Evolutionary conservation across 257 asterid genomes (phyloP), one percentile per base, ranked within the genome.

Genomic region (Vinca minor): DNA sequence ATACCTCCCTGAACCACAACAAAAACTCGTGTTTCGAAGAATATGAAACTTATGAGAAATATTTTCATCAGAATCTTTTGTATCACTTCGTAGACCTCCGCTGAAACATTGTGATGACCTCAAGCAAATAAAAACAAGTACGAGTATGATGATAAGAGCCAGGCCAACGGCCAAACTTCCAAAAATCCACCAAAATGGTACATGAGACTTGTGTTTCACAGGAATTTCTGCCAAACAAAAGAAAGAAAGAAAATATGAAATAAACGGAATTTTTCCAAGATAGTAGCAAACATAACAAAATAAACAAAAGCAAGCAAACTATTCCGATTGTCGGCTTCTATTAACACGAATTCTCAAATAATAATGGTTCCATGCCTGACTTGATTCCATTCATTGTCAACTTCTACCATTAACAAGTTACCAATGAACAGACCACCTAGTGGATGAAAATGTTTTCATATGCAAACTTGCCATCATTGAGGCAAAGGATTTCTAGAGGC

Each of bases 111-210:
- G 59, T 35, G 91, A 77, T 11, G 95, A 79, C 71, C 87, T 80
- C 77, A 85, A 78, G 79, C 68, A 76, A 67, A 87, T 70, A 39
- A 80, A 80, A 52, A 85, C 55, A 67, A 85, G 84, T 2, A 73
- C 72, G 60, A 79, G 65, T 32, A 87, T 31, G 64, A 82, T 64
- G 53, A 83, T 73, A 65, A 93, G 81, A 64, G 58, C 79, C 79
- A 89, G 81, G 59, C 92, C 98, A 73, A 76, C 82, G 62, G 82
- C 96, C 39, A 89, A 71, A 41, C 91, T 73, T 67, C 98, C 98
- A 20, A 92, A 82, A 66, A 89, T 92, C 96, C 96, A 92, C 95
- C 84, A 80, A 68, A 82, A 83, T 42, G 87, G 90, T 29, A 77
- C 63, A 36, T 67, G 95, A 63, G 69, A 67, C 73, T 73, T 85